These are phyloP conservation scores for Hyaloscypha finlandica DNA, from an alignment of 495 filamentous ascomycete genomes.

Conservation along the genomic window DNA sequence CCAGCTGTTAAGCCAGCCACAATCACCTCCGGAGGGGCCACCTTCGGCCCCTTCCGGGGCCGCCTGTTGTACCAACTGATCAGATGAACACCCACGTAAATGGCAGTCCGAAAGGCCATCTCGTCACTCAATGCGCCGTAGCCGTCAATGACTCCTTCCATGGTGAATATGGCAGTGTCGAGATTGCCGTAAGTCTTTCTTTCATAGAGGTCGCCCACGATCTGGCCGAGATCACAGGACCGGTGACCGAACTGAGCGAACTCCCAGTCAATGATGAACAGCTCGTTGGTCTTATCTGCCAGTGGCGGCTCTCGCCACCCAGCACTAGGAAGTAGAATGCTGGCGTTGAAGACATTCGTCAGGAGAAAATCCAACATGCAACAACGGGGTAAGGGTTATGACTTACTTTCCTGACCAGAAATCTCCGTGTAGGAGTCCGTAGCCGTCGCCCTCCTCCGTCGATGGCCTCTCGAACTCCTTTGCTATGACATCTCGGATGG, in stretches of 20 bases:
- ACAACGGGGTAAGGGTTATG: not conserved
- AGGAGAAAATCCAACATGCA: not conserved
- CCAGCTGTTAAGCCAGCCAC: constrained; percentile 16
- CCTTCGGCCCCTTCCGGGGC: constrained; percentile 1
- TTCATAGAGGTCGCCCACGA: constrained; percentile 59
- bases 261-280: constrained; percentile 61
- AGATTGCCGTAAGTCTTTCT: constrained; percentile 51
- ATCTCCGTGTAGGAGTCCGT: constrained; percentile 56
- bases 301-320: constrained; percentile 27
- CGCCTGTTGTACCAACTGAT: constrained; percentile 39
- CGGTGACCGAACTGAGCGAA: constrained; percentile 48
- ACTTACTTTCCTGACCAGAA: constrained; percentile 63
- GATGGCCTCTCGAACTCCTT: constrained; percentile 44
- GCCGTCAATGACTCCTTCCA: constrained; percentile 48
- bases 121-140: constrained; percentile 49
- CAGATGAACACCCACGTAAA: constrained; percentile 56
- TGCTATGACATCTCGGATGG: constrained; percentile 34
- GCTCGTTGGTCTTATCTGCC: constrained; percentile 9
- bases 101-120: constrained; percentile 50
- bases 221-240: constrained; percentile 54
- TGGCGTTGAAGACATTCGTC: constrained; percentile 24
- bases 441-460: constrained; percentile 31
- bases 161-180: constrained; percentile 48
- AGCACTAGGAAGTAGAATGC: constrained; percentile 40
- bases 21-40: constrained; percentile 11